Conservation (phyloP, 306 rosid species). For the Ormosia emarginata region DNA sequence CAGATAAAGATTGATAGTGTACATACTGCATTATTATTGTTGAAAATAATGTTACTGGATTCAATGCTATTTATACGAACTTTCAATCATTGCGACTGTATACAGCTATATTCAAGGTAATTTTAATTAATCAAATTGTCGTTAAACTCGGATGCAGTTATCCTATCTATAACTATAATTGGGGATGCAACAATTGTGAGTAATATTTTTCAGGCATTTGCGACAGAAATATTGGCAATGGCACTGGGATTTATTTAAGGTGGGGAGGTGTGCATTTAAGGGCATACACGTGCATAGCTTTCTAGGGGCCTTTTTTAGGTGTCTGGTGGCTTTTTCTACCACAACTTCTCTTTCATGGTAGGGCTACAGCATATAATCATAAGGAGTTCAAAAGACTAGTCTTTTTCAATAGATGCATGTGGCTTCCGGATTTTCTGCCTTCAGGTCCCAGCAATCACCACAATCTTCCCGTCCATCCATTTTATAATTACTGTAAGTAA, state of each 20-base stretch:
- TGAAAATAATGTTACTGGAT: neutral
- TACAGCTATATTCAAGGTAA: neutral
- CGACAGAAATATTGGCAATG: neutral
- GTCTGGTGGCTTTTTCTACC: slow-evolving; percentile 12
- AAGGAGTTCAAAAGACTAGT: slow-evolving; percentile 26
- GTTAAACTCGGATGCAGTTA: neutral
- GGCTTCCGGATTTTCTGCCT: slow-evolving; percentile 25
- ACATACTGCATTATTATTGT: slow-evolving; percentile 18
- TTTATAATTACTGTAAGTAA: neutral
- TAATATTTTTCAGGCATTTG: neutral
- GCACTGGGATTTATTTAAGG: slow-evolving; percentile 3
- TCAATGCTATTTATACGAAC: neutral
- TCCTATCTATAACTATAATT: neutral
- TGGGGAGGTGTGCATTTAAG: slow-evolving; percentile 20
- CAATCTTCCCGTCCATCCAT: slow-evolving; percentile 9
- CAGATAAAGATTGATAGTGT: slow-evolving; percentile 33
- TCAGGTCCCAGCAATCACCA: slow-evolving; percentile 8
- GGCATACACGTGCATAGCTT: slow-evolving; percentile 38
- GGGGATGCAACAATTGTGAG: neutral
- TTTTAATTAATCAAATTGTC: neutral
- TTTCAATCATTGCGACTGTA: slow-evolving; percentile 8
- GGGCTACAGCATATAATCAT: slow-evolving; percentile 26
- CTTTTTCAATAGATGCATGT: slow-evolving; percentile 34
- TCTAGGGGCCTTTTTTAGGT: slow-evolving; percentile 27
- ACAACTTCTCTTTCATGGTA: slow-evolving; percentile 30